Base-by-base conservation (phyloP, 257 asterid species). In the Hygrophila difformis region DNA sequence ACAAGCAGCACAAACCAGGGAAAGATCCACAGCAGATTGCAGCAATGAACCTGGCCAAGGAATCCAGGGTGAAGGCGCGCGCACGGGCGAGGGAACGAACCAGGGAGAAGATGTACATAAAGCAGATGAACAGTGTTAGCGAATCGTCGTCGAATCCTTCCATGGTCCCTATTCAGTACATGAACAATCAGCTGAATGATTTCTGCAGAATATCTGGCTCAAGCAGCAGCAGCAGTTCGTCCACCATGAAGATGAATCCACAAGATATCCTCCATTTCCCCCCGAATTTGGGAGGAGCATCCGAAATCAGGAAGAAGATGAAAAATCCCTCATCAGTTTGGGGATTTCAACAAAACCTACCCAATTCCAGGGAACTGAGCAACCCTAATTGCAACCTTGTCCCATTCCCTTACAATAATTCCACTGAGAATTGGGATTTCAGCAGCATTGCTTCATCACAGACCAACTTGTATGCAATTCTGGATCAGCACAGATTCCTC, bases 71-170 rank as follows among this genome's bases (percentile, higher is more conserved):
- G 1, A 82, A 73, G 35, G 96, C 96, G 1, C 55, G 94, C 53
- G 93, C 78, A 5, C 75, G 94, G 24, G 96, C 96, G 2, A 75
- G 96, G 37, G 93, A 79, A 55, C 65, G 94, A 58, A 79, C 96
- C 0, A 71, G 69, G n/a, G 78, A 68, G 67, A 82, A 82, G 53
- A 47, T 50, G 65, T 61, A 63, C 60, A 56, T 62, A 50, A 73
- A 68, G 36, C 66, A 69, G 28, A 50, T 69, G 3, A 62, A 31
- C 19, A 60, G 67, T 26, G 38, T 50, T n/a, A 26, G 41, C 20
- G 31, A 11, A 46, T 20, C 31, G 44, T 12, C 28, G 18, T 13
- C 50, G 35, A 37, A 12, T 26, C 18, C 43, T 14, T 50, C 53
- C 50, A 21, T 49, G 6, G 23, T 18, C 59, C 64, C 59, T 12